A percentile compares a stretch with the other conserved stretches of the same genome.
Evolutionary conservation across 2,329 filamentous ascomycete species (phyloP).

Genomic region (Samsoniella hepiali): DNA sequence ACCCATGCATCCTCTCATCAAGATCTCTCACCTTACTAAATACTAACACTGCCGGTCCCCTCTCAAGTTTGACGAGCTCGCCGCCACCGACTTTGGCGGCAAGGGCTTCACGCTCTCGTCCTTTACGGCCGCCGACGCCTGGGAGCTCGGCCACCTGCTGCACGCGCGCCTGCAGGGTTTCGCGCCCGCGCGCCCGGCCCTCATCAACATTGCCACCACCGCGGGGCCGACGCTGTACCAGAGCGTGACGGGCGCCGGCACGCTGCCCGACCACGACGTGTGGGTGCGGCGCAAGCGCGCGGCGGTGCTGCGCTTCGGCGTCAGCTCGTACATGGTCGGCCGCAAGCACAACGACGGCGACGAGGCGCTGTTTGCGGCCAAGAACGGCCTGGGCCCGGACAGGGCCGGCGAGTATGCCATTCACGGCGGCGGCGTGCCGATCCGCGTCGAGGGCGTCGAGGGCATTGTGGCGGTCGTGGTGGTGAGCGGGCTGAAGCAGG

Average conservation of each 20-base stretch:
- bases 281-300: constrained; percentile 71
- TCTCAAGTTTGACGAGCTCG: constrained; percentile 29
- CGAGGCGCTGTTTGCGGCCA: constrained; percentile 61
- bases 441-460: constrained; percentile 70
- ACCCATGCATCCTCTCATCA: not conserved
- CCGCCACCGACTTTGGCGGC: constrained; percentile 33
- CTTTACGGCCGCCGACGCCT: constrained; percentile 64
- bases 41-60: not conserved
- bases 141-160: constrained; percentile 61
- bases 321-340: constrained; percentile 67
- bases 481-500: constrained; percentile 71
- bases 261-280: constrained; percentile 66
- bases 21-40: not conserved
- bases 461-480: constrained; percentile 72
- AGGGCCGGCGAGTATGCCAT: constrained; percentile 65
- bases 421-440: constrained; percentile 72
- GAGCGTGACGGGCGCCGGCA: constrained; percentile 61
- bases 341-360: constrained; percentile 60
- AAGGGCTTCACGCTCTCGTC: constrained; percentile 44
- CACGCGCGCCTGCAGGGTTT: constrained; percentile 58
- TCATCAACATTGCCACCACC: constrained; percentile 64
- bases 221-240: constrained; percentile 68
- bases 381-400: constrained; percentile 59
- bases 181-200: constrained; percentile 40
- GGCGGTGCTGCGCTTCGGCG: constrained; percentile 68